Evolutionary conservation across 139 green algal genomes (phyloP), one percentile per base, ranked within the genome.

Genomic region (Asterochloris erici): DNA sequence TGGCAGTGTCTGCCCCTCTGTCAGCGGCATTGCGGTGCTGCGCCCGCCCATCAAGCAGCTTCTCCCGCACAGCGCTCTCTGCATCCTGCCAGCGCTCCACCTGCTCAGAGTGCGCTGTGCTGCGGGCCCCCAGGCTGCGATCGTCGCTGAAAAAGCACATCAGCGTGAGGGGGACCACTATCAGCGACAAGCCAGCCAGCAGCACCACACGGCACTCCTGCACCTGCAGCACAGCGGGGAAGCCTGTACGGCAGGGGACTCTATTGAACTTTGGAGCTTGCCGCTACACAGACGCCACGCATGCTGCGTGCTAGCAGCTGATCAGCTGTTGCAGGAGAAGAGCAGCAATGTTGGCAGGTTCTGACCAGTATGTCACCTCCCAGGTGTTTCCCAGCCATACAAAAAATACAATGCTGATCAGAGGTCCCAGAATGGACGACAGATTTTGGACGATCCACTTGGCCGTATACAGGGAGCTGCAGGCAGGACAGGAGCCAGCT

Each of bases 91-190:
- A 69, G 54, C 11, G 11, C 29, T 81, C 11, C 77, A 73, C 15
- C 12, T 24, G 10, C 12, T 21, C 60, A 71, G 60, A 21, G 16
- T 73, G 19, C 14, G 38, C 10, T n/a, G 80, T 54, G 24, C 26
- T 66, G 47, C 12, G 23, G 21, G 10, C 63, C 23, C 83, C 78
- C 69, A 92, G 84, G 4, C 81, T 73, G 0, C 63, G 54, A 73
- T 85, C 82, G 66, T 92, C 89, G 17, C 89, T 83, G 29, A 92
- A 91, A 73, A 82, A 88, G 73, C 84, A 86, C 81, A 89, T 86
- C 29, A 89, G 23, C 1, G 70, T 17, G 28, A 90, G 73, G 0
- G 88, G 84, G 14, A 81, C 29, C 38, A 83, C 66, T 82, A 91
- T 89, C 12, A 85, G 47, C 2, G 17, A 17, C 16, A 90, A 29